A percentile compares a stretch with the other conserved stretches of the same genome.
Conservation (phyloP, 495 filamentous ascomycete genomes). For the Xylaria sp. region DNA sequence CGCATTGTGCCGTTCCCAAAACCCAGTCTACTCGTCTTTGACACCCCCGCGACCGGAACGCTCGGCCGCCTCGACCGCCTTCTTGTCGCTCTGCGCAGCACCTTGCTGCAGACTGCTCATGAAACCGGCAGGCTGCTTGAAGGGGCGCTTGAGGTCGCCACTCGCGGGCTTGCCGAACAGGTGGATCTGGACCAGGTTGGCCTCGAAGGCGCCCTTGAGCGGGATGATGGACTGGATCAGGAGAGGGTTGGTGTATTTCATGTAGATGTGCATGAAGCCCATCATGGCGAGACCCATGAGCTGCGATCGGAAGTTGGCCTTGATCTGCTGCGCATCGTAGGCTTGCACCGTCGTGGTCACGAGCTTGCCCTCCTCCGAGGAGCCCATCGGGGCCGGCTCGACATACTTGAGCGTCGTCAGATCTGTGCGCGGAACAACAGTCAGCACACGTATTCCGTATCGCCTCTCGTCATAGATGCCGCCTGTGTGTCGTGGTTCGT, state of each 20-base stretch:
- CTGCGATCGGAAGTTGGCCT: slow-evolving; percentile 81
- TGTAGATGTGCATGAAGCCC: slow-evolving; percentile 96
- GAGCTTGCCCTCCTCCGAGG: slow-evolving; percentile 88
- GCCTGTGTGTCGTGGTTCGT: slow-evolving; percentile 36
- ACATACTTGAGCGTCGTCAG: slow-evolving; percentile 98
- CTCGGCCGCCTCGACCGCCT: slow-evolving; percentile 87
- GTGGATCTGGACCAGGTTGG: slow-evolving; percentile 95
- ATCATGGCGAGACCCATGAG: slow-evolving; percentile 98
- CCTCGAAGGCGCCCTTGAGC: slow-evolving; percentile 91
- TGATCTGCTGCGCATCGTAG: slow-evolving; percentile 88
- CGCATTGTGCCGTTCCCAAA: slow-evolving; percentile 2
- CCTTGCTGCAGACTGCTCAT: slow-evolving; percentile 73
- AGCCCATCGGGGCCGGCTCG: slow-evolving; percentile 91
- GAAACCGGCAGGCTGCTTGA: slow-evolving; percentile 84
- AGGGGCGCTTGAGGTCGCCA: slow-evolving; percentile 93
- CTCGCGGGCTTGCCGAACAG: slow-evolving; percentile 86
- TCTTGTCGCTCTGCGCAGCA: slow-evolving; percentile 92
- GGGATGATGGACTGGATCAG: slow-evolving; percentile 98
- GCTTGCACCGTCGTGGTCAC: slow-evolving; percentile 94
- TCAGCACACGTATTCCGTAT: slow-evolving; percentile 26
- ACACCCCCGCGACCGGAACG: slow-evolving; percentile 83
- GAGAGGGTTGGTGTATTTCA: slow-evolving; percentile 99
- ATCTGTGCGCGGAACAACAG: slow-evolving; percentile 60
- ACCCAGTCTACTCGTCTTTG: slow-evolving; percentile 80
- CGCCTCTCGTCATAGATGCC: not conserved